Base-by-base conservation (phyloP, 306 rosid genomes). In the Quercus wislizeni region DNA sequence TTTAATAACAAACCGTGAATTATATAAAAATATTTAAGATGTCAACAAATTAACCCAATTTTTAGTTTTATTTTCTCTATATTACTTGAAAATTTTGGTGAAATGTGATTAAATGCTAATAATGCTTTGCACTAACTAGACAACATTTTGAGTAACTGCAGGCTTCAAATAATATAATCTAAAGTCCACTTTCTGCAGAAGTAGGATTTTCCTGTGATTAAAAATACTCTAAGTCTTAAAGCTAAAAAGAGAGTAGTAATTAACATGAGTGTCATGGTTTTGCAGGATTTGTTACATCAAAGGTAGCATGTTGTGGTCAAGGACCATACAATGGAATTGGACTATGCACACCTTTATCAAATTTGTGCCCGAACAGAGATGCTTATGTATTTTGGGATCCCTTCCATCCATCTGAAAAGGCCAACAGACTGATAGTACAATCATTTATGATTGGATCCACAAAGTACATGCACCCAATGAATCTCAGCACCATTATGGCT, bases 231-330 rank as follows among this genome's bases (percentile, higher is more conserved):
- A 6, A 10, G 28, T 19, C 21, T 21, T n/a, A 58, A 58, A 21
- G 15, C 4, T 10, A 9, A 21, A n/a, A 57, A 19, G 27, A 20
- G 12, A 58, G 14, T 5, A 8, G 25, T 2, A 18, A 12, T 4
- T 4, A 12, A 25, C 19, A 1, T 11, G 68, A 25, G 14, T 62
- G 3, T 3, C 7, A 25, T 25, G 33, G 27, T 63, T 63, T 63
- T 3, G 27, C 28, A 68, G 72, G 72, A 33, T 68, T 68, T 68
- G 38, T 68, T 2, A 35, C 72, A 35, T 8, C 72, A 35, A 85
- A 91, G 84, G 21, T 87, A 74, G 98, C 98, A 19, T 93, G 97
- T 57, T 93, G 96, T 5, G 97, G 97, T n/a, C 96, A 93, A 83
- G 96, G 97, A 77, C 93, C 90, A 5, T 88, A 80, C 43, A 93